These are phyloP conservation scores for Dactylellina haptotyla DNA, from an alignment of 2,329 filamentous ascomycete genomes.

Conservation along the genomic window DNA sequence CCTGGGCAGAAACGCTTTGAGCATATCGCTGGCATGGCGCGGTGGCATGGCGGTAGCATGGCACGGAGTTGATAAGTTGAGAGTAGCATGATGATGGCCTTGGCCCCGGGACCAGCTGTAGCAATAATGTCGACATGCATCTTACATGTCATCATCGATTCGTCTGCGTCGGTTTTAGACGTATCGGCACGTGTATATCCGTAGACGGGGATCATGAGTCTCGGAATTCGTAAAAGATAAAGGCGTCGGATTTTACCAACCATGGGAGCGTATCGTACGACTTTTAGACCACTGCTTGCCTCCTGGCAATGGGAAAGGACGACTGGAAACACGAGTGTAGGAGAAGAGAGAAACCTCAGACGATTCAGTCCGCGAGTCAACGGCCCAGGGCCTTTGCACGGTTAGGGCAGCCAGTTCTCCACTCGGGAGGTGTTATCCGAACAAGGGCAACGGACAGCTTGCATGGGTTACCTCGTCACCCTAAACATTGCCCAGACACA, in stretches of 20 bases:
- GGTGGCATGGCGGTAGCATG: no score
- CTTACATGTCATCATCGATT: no score
- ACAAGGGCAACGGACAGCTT: constrained; percentile 16
- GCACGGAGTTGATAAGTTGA: constrained; percentile 12
- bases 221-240: no score
- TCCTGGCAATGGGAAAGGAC: neutral
- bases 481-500: constrained; percentile 50
- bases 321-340: constrained; percentile 10
- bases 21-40: neutral
- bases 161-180: no score
- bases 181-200: no score
- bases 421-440: constrained; percentile 42
- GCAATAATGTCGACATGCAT: constrained; percentile 12
- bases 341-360: constrained; percentile 31
- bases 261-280: constrained; percentile 25
- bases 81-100: constrained; percentile 19
- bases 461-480: constrained; percentile 13
- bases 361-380: constrained; percentile 19
- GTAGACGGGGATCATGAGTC: no score
- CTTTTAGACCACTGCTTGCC: constrained; percentile 19
- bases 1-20: neutral
- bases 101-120: constrained; percentile 8
- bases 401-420: constrained; percentile 5
- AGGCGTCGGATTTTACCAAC: no score
- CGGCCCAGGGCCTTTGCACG: constrained; percentile 19